phyloP scores from a whole-genome alignment of 2,329 filamentous ascomycete genomes.

The Exophiala spinifera region DNA sequence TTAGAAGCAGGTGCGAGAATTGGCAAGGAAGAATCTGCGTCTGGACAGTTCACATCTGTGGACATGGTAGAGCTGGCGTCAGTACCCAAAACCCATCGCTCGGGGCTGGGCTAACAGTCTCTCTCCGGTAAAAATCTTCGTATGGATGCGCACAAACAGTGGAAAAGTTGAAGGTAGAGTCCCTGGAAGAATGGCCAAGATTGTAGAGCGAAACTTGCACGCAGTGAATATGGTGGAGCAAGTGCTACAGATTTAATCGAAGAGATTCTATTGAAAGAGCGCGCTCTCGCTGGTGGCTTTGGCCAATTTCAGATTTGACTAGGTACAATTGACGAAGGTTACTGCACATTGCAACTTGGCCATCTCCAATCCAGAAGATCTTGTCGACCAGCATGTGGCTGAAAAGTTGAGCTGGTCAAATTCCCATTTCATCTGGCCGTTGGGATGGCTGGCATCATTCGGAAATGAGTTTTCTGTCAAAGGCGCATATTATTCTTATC shows the following conservation, averaged over 20 bases:
- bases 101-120: slow-evolving; percentile 39
- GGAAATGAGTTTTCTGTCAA: background rate
- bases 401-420: background rate
- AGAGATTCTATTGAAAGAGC: background rate
- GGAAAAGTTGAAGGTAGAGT: slow-evolving; percentile 63
- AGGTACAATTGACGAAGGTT: background rate
- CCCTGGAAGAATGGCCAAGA: slow-evolving; percentile 29
- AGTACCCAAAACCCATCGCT: slow-evolving; percentile 36
- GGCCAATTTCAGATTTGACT: background rate
- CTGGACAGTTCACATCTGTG: slow-evolving; percentile 65
- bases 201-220: background rate
- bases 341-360: background rate
- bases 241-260: background rate
- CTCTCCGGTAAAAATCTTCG: slow-evolving; percentile 61
- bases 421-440: background rate
- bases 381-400: background rate
- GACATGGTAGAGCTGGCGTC: slow-evolving; percentile 59
- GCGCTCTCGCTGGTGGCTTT: background rate
- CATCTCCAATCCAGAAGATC: background rate
- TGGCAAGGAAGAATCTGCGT: slow-evolving; percentile 68
- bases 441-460: background rate
- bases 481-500: background rate
- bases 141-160: slow-evolving; percentile 70
- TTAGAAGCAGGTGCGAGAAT: slow-evolving; percentile 71
- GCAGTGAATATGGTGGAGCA: too few species aligned